Percentiles rank a stretch among this genome's conserved stretches.
Conservation (phyloP, 1,284 basidiomycete species). For the Neolentinus lepideus region DNA sequence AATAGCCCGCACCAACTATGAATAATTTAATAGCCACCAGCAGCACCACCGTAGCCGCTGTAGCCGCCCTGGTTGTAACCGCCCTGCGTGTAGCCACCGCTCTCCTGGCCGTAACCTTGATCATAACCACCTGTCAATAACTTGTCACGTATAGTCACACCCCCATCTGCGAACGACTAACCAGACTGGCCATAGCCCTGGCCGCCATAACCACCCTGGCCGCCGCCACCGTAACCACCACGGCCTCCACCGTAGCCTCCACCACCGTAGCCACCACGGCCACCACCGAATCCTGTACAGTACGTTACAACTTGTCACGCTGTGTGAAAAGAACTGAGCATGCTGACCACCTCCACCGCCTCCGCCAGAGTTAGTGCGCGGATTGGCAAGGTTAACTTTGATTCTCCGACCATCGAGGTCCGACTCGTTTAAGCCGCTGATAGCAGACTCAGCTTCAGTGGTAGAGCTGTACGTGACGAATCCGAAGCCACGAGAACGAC, state of each 20-base stretch:
- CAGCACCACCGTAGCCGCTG: constrained; percentile 21
- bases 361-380: constrained; percentile 54
- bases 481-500: constrained; percentile 93
- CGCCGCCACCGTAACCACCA: constrained; percentile 16
- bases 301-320: neutral
- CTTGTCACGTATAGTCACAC: neutral
- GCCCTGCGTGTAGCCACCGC: constrained; percentile 9
- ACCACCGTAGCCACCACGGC: constrained; percentile 20
- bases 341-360: constrained; percentile 26
- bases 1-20: too few relatives aligned
- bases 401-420: constrained; percentile 93
- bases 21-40: neutral
- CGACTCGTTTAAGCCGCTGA: constrained; percentile 78
- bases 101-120: constrained; percentile 14
- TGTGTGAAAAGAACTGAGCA: neutral
- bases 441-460: constrained; percentile 76
- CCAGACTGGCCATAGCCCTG: neutral
- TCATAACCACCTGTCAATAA: constrained; percentile 14
- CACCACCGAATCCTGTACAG: constrained; percentile 14
- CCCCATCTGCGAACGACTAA: neutral
- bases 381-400: constrained; percentile 93
- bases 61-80: constrained; percentile 9
- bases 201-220: constrained; percentile 18
- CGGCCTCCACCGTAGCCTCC: constrained; percentile 26
- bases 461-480: constrained; percentile 76